Percentiles rank a stretch among this genome's conserved stretches.
phyloP scores from a whole-genome alignment of 768 basidiomycete genomes.

The Saitozyma podzolica region DNA sequence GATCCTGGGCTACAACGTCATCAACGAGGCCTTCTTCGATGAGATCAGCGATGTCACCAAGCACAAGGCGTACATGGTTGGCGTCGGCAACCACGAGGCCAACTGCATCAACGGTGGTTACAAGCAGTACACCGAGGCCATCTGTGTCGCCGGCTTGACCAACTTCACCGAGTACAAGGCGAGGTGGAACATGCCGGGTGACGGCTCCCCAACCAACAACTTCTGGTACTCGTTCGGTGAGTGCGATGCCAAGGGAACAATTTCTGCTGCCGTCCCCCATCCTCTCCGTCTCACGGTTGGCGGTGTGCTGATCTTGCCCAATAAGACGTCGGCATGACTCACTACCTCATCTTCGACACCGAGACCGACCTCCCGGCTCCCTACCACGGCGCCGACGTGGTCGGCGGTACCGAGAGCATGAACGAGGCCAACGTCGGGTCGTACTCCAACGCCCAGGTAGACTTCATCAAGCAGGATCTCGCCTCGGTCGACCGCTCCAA shows the following conservation, averaged over 20 bases:
- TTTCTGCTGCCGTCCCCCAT: not conserved
- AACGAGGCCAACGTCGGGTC: not conserved
- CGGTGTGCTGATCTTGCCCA: not conserved
- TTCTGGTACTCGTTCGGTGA: slow-evolving; percentile 9
- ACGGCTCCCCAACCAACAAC: slow-evolving; percentile 1
- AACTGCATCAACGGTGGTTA: slow-evolving; percentile 16
- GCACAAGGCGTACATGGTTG: slow-evolving; percentile 40
- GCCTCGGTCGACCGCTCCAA: slow-evolving; percentile 14
- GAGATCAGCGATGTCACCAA: slow-evolving; percentile 23
- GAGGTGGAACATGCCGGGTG: not conserved
- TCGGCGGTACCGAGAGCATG: slow-evolving; percentile 2
- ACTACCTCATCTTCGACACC: slow-evolving; percentile 15
- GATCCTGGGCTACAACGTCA: slow-evolving; percentile 13
- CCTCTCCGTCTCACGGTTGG: not conserved
- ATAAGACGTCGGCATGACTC: slow-evolving; percentile 13
- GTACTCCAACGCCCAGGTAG: slow-evolving; percentile 1
- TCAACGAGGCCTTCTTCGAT: slow-evolving; percentile 21
- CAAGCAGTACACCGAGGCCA: slow-evolving; percentile 7
- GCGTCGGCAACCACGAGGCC: slow-evolving; percentile 45
- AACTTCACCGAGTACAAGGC: slow-evolving; percentile 14
- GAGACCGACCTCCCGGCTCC: slow-evolving; percentile 14
- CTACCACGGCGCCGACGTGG: not conserved
- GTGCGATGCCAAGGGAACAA: not conserved
- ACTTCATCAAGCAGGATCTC: slow-evolving; percentile 10
- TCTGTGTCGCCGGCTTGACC: slow-evolving; percentile 13